Percentiles rank a stretch among this genome's conserved stretches.
phyloP scores from a whole-genome alignment of 129 eudicot genomes.

The Logfia minima region DNA sequence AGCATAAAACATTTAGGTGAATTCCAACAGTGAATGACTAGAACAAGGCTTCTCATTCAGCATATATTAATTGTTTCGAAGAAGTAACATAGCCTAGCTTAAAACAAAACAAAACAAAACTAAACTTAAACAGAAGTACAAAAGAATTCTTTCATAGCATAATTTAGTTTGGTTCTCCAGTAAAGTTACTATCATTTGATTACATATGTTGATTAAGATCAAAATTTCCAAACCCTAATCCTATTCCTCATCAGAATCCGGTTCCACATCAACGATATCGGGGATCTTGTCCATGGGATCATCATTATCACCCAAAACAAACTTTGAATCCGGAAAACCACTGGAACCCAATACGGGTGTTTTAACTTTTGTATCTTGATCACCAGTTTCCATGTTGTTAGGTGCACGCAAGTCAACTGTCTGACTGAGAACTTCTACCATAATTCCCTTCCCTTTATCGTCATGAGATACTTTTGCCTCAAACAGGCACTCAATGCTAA shows the following conservation, averaged over 20 bases:
- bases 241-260: constrained; percentile 67
- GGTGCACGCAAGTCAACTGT: constrained; percentile 11
- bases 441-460: constrained; percentile 35
- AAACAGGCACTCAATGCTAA: constrained; percentile 14
- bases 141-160: neutral
- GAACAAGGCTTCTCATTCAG: too few relatives aligned
- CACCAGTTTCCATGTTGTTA: constrained; percentile 14
- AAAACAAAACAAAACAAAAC: too few relatives aligned
- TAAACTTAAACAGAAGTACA: neutral
- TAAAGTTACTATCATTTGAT: neutral
- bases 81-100: too few relatives aligned
- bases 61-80: too few relatives aligned
- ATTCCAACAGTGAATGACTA: too few relatives aligned
- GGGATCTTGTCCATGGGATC: constrained; percentile 57
- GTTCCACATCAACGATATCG: constrained; percentile 85
- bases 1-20: too few relatives aligned
- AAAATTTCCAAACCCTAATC: constrained; percentile 20
- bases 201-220: constrained; percentile 10
- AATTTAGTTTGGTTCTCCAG: neutral
- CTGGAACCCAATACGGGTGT: constrained; percentile 2
- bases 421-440: constrained; percentile 28
- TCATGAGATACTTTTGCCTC: constrained; percentile 20
- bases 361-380: neutral
- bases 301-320: constrained; percentile 40
- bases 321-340: constrained; percentile 16